phyloP scores from a whole-genome alignment of 2,329 filamentous ascomycete species.

The Aspergillus jensenii region DNA sequence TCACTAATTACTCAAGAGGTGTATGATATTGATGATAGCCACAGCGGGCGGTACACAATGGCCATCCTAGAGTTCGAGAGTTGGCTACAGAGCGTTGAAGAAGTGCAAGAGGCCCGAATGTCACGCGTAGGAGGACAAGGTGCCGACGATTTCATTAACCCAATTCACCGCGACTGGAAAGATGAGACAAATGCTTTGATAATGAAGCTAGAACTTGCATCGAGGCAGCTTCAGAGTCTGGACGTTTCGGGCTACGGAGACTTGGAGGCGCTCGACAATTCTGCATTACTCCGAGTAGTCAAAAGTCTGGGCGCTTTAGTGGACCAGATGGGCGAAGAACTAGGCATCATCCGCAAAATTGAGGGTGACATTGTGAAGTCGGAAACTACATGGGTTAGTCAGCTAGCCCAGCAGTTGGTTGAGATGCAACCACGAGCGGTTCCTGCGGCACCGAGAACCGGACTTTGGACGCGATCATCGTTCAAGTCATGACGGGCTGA shows the following conservation, averaged over 20 bases:
- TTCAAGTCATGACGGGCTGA: constrained; percentile 11
- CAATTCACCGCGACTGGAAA: constrained; percentile 35
- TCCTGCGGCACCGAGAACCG: constrained; percentile 15
- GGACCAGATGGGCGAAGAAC: constrained; percentile 38
- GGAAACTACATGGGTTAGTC: constrained; percentile 36
- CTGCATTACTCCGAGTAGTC: constrained; percentile 33
- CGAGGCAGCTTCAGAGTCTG: constrained; percentile 37
- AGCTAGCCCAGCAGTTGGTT: constrained; percentile 27
- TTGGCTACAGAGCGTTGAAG: constrained; percentile 34
- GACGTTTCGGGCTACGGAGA: constrained; percentile 34
- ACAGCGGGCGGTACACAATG: constrained; percentile 29
- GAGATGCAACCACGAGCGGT: constrained; percentile 4
- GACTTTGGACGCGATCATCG: constrained; percentile 28
- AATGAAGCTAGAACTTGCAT: constrained; percentile 35
- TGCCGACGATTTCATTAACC: constrained; percentile 33
- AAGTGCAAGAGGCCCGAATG: constrained; percentile 24
- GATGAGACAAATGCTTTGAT: constrained; percentile 30
- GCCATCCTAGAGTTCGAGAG: constrained; percentile 34
- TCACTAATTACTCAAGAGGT: constrained; percentile 42
- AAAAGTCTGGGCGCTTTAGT: constrained; percentile 30
- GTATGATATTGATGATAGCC: constrained; percentile 29
- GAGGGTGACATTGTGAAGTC: constrained; percentile 34
- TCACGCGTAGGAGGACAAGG: constrained; percentile 12
- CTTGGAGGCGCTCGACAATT: constrained; percentile 22
- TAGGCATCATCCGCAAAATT: constrained; percentile 35